Conservation (phyloP, 192 early-diverging fungal genomes). For the Rhizophagus sp. region DNA sequence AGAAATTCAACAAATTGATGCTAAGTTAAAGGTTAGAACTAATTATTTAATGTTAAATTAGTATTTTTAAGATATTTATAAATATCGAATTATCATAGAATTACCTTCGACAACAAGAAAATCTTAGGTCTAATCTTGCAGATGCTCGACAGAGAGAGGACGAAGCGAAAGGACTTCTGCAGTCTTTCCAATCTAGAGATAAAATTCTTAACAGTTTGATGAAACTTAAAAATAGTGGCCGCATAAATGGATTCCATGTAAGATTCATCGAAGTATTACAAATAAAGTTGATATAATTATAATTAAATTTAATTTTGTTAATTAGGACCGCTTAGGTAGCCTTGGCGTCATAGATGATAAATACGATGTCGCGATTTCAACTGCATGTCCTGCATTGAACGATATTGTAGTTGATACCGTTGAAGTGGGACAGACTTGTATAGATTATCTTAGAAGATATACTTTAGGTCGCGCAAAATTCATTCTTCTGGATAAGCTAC, state of each 20-base stretch:
- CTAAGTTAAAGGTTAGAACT: neutral
- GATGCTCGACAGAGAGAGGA: conserved; percentile 65
- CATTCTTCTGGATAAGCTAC: conserved; percentile 77
- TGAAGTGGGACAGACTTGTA: conserved; percentile 80
- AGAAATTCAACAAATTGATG: conserved; percentile 8
- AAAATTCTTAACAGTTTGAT: conserved; percentile 69
- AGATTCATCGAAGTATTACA: neutral
- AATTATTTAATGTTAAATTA: neutral
- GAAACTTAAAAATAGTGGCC: conserved; percentile 68
- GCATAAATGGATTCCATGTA: conserved; percentile 76
- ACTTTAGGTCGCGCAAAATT: conserved; percentile 87
- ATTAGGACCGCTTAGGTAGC: conserved; percentile 85
- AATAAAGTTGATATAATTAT: neutral
- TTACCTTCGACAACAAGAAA: conserved; percentile 39
- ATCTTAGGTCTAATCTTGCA: conserved; percentile 40
- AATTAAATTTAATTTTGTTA: neutral
- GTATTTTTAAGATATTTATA: neutral
- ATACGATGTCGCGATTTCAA: conserved; percentile 96
- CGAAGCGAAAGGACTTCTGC: conserved; percentile 65
- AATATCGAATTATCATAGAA: conserved; percentile 34
- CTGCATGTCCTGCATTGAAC: conserved; percentile 80
- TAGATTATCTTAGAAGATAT: conserved; percentile 84
- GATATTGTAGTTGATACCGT: conserved; percentile 93
- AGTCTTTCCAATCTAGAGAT: conserved; percentile 65
- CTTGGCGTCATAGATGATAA: conserved; percentile 92